Evolutionary conservation across 2,329 filamentous ascomycete genomes (phyloP), one percentile per base, ranked within the genome.

Genomic region (Ilyonectria mors-panacis): DNA sequence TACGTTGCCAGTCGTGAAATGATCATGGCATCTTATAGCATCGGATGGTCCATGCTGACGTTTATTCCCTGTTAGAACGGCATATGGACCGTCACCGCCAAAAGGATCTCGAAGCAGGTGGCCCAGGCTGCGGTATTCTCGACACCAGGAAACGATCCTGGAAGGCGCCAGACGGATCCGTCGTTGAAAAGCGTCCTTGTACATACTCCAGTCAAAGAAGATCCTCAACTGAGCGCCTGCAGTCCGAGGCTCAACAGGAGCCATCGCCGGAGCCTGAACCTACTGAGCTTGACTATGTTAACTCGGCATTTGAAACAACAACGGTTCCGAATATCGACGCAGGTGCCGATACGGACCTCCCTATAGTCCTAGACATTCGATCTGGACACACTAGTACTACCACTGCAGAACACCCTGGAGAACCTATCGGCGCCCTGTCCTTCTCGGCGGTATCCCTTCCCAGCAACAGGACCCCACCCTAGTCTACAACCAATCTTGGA

Each of bases 81-180:
- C 89, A 92, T 76, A 86, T 90, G 81, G 79, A 79, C 59, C 79
- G 83, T n/a, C 83, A 85, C 73, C 82, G 81, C 10, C 85, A 88
- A 65, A 88, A 85, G 67, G 87, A 89, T 73, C 80, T 84, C 37
- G 86, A 88, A 79, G 86, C 86, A 68, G 85, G 86, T 45, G 85
- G 85, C 17, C 82, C 84, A 69, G 86, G 86, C 15, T 79, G 78
- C 48, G 85, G 85, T 33, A 76, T 84, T 33, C 76, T 89, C 15
- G 86, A 88, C 65, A 89, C 87, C 6, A 80, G 87, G 12, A 88
- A 88, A 71, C 81, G 87, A 56, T 81, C 86, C 71, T 89, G 87
- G 87, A 86, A 85, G 73, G 85, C 86, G 70, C 77, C 81, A 35
- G 82, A 87, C 63, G 87, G 87, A 19, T 83, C 81, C 48, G 84